Percentiles rank a stretch among this genome's conserved stretches.
These are phyloP conservation scores for Colletotrichum euphorbiae DNA, from an alignment of 2,329 filamentous ascomycete genomes.

Conservation along the genomic window DNA sequence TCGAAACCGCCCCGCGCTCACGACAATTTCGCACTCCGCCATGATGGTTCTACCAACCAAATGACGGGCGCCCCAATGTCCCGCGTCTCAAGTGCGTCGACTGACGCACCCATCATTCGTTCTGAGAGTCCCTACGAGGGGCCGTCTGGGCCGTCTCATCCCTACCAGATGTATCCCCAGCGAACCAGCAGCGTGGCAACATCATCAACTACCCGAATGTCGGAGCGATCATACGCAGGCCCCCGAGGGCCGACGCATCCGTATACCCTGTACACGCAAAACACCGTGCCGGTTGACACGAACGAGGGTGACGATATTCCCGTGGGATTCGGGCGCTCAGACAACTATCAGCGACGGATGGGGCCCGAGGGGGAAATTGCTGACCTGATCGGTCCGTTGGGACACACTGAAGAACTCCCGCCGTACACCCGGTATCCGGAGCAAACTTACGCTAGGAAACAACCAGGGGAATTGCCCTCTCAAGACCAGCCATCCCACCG, in stretches of 20 bases:
- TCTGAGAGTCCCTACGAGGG: conserved; percentile 76
- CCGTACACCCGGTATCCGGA: conserved; percentile 93
- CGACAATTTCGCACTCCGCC: conserved; percentile 63
- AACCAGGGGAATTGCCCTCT: conserved; percentile 15
- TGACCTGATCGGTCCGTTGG: conserved; percentile 87
- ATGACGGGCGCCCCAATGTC: conserved; percentile 20
- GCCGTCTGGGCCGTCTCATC: conserved; percentile 80
- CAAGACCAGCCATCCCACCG: not conserved
- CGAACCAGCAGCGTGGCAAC: conserved; percentile 77
- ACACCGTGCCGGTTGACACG: conserved; percentile 70
- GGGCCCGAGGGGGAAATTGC: conserved; percentile 86
- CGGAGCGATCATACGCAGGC: conserved; percentile 69
- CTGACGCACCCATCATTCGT: conserved; percentile 53
- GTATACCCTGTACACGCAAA: conserved; percentile 88
- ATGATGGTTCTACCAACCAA: conserved; percentile 58
- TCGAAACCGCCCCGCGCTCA: conserved; percentile 63
- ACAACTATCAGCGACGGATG: conserved; percentile 76
- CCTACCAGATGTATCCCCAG: conserved; percentile 87
- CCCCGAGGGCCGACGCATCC: conserved; percentile 81
- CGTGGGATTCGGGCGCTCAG: conserved; percentile 78
- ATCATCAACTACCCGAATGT: conserved; percentile 72
- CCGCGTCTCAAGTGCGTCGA: conserved; percentile 49
- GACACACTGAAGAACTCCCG: conserved; percentile 90
- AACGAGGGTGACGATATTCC: conserved; percentile 61
- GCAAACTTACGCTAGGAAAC: conserved; percentile 70